phyloP scores from a whole-genome alignment of 495 filamentous ascomycete genomes.

The Pyrenopolyporus hunteri region DNA sequence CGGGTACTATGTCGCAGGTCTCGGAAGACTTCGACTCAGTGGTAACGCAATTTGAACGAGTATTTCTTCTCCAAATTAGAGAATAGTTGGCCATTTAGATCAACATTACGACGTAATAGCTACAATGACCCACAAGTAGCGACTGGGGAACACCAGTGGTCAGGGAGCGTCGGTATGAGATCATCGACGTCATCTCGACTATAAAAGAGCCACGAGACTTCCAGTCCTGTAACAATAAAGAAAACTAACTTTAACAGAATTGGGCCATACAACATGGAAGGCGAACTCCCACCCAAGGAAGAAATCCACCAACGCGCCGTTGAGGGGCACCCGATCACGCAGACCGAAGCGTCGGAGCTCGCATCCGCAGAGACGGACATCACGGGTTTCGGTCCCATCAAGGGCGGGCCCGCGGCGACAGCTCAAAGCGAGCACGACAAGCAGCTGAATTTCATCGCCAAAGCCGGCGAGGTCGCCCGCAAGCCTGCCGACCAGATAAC shows the following conservation, averaged over 20 bases:
- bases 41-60: neutral
- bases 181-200: constrained; percentile 2
- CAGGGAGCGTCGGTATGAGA: constrained; percentile 9
- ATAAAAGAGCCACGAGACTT: neutral
- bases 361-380: constrained; percentile 36
- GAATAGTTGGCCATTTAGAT: neutral
- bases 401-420: constrained; percentile 36
- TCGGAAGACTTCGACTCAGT: too few relatives aligned
- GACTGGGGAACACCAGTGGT: neutral
- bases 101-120: neutral
- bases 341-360: constrained; percentile 32
- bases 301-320: constrained; percentile 30
- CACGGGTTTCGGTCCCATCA: constrained; percentile 37
- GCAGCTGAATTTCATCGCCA: constrained; percentile 40
- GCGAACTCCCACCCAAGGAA: constrained; percentile 32
- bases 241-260: too few relatives aligned
- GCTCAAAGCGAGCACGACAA: constrained; percentile 43
- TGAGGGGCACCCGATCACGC: constrained; percentile 35
- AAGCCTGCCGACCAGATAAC: constrained; percentile 34
- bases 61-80: neutral
- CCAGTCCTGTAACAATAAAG: too few relatives aligned
- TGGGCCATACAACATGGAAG: constrained; percentile 9
- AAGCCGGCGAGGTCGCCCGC: constrained; percentile 40
- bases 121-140: neutral
- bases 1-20: too few relatives aligned